Percentiles rank a stretch among this genome's conserved stretches.
Conservation (phyloP, 805 yeast species). For the Ogataea corticis region DNA sequence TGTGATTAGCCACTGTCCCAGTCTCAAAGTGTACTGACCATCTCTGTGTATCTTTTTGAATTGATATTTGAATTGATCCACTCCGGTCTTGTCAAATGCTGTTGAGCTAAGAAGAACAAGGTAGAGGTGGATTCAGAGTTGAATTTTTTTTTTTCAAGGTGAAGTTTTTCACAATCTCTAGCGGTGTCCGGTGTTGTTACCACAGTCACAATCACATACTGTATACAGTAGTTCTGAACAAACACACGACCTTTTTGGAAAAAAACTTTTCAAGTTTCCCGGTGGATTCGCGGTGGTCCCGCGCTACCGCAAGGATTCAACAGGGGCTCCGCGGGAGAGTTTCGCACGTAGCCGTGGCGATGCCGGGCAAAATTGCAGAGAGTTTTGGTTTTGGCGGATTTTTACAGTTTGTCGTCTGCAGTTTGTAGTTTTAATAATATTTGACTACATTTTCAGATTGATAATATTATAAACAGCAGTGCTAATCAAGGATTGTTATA, state of each 20-base stretch:
- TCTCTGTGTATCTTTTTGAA: conserved; percentile 77
- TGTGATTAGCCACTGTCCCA: neutral
- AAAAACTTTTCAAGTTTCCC: conserved; percentile 1
- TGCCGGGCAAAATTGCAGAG: neutral
- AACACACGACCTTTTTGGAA: neutral
- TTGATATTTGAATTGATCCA: conserved; percentile 44
- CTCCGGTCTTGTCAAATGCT: conserved; percentile 76
- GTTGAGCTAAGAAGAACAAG: neutral
- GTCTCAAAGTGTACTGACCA: conserved; percentile 71
- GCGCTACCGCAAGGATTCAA: neutral
- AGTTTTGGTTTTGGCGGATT: conserved; percentile 2
- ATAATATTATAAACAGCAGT: no score
- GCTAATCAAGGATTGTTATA: conserved; percentile 12
- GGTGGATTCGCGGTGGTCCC: neutral
- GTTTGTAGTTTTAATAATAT: no score
- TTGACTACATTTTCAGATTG: no score
- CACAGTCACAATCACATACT: conserved; percentile 4
- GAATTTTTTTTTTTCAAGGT: neutral
- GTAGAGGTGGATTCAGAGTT: no score
- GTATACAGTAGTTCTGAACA: neutral
- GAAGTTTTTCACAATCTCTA: neutral
- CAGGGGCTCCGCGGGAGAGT: neutral
- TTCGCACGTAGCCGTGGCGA: neutral
- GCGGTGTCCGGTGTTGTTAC: neutral
- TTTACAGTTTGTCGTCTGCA: no score